Conservation (phyloP, 2,329 filamentous ascomycete genomes). For the Tolypocladium guangdongense region DNA sequence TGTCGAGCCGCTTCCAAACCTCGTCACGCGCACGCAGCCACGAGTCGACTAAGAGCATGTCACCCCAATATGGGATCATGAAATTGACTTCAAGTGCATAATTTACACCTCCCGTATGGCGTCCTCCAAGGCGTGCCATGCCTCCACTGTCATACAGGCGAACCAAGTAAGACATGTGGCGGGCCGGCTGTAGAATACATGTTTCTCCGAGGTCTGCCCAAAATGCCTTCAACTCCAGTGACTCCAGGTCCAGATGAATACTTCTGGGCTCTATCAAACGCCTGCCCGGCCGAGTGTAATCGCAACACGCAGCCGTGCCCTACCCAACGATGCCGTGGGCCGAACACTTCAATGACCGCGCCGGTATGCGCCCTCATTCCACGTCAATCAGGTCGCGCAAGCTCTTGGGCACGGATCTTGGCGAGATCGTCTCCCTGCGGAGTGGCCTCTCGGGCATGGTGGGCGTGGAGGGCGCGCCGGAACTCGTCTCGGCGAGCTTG, state of each 20-base stretch:
- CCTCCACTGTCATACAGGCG: neutral
- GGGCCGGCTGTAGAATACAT: neutral
- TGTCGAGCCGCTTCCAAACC: no score
- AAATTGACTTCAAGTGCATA: neutral
- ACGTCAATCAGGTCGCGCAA: slow-evolving; percentile 17
- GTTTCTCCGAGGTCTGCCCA: neutral
- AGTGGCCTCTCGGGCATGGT: slow-evolving; percentile 1
- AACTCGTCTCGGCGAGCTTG: slow-evolving; percentile 2
- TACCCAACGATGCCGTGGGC: neutral
- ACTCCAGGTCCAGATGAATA: neutral
- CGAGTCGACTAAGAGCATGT: no score
- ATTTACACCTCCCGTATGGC: neutral
- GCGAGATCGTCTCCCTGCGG: slow-evolving; percentile 28
- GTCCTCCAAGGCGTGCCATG: neutral
- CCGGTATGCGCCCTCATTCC: neutral
- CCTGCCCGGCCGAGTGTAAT: neutral
- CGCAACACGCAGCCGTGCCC: neutral
- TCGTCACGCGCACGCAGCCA: no score
- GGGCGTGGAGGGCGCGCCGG: slow-evolving; percentile 11
- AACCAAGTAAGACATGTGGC: neutral
- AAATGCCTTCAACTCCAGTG: neutral
- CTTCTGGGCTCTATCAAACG: neutral
- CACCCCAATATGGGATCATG: no score
- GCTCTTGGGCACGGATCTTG: slow-evolving; percentile 27
- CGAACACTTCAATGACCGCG: neutral